Base-by-base conservation (phyloP, 495 filamentous ascomycete species). In the Penicillium alfredii region DNA sequence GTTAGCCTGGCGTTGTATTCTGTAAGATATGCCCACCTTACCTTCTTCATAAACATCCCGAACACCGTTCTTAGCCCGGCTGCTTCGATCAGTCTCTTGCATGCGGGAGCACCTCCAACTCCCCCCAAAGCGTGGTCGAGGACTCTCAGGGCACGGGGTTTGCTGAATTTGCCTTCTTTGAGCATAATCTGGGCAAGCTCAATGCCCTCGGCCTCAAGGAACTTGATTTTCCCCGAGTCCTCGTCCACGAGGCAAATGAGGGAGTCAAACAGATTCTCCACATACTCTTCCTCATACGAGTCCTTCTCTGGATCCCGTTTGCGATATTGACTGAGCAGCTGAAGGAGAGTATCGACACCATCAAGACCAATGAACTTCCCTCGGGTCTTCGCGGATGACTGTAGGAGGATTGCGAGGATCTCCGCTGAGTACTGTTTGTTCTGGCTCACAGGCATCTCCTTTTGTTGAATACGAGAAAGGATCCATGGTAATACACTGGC, bases 391-490 rank as follows among this genome's bases (percentile, higher is more conserved):
- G 67, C 30, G 9, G 81, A 82, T 5, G 82, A 81, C 52, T 88
- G 84, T 9, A 84, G 58, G 0, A 99, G 62, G 35, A 99, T 94
- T 3, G 90, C 84, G 10, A 99, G 66, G 9, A 97, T 72, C 60
- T 99, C 92, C 6, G 92, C 87, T 0, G 88, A 75, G 50, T 97
- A 99, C 56, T 95, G 92, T 55, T 89, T 95, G 58, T 99, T 99
- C 60, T 99, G 92, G 15, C 70, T 67, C 6, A 81, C 71, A 0
- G 69, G 66, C 4, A 60, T 62, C 54, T 88, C 82, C 32, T 69
- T 72, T 26, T 67, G 60, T 42, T 80, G 73, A 37, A 85, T 78
- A 12, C 93, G 76, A 15, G 70, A 64, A 10, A 94, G 61, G 6
- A 97, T 72, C 86, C 86, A 95, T 16, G 70, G 64, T 6, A 96